Conservation (phyloP, 768 basidiomycete genomes). For the Sistotremastrum suecicum region DNA sequence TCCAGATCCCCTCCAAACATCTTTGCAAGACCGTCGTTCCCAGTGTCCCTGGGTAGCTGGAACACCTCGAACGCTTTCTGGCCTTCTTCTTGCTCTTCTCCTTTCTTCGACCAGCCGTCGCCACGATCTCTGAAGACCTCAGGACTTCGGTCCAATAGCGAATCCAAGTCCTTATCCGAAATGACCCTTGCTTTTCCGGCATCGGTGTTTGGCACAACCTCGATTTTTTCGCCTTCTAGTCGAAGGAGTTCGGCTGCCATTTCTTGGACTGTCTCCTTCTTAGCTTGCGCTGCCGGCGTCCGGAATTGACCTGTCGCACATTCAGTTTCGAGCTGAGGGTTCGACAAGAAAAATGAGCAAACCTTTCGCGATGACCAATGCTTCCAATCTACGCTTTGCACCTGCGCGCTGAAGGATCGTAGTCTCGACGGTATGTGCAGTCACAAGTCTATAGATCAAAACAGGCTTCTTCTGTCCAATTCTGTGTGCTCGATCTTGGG, state of each 20-base stretch:
- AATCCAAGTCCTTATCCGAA: conserved; percentile 66
- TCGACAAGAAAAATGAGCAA: conserved; percentile 1
- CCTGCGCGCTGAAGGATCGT: conserved; percentile 80
- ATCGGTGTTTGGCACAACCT: conserved; percentile 64
- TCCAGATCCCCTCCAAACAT: conserved; percentile 37
- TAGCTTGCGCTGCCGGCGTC: conserved; percentile 45
- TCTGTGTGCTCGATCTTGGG: conserved; percentile 89
- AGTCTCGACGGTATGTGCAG: conserved; percentile 81
- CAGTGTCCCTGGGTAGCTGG: conserved; percentile 46
- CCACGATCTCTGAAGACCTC: conserved; percentile 59
- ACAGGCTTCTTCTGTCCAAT: conserved; percentile 92
- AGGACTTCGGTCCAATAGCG: conserved; percentile 65
- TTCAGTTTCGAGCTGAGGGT: neutral
- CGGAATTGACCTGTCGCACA: conserved; percentile 62
- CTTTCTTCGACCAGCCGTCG: conserved; percentile 50
- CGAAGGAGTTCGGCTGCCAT: conserved; percentile 64
- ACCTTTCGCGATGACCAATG: conserved; percentile 91
- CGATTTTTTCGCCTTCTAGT: conserved; percentile 82
- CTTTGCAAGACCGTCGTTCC: conserved; percentile 54
- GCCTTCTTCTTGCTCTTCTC: conserved; percentile 3
- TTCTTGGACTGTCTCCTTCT: conserved; percentile 58
- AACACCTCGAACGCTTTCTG: conserved; percentile 66
- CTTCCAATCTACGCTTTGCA: conserved; percentile 84
- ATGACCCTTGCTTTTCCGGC: conserved; percentile 61
- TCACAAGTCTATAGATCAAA: conserved; percentile 77